Base-by-base conservation (phyloP, 78 protist species). In the Anaeramoeba flamelloides region DNA sequence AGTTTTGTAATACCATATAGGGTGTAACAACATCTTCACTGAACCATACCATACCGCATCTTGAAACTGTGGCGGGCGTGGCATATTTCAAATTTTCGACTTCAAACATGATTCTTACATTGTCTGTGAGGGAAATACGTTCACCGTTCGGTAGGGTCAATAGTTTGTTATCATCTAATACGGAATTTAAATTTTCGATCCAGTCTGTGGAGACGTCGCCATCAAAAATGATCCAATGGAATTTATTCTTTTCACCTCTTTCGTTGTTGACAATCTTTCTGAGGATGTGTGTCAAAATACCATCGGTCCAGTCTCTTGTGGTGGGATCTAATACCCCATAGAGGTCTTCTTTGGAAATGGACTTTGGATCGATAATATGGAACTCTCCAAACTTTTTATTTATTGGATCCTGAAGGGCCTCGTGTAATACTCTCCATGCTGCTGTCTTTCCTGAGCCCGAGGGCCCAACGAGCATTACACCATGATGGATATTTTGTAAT, bases 271-370 rank as follows among this genome's bases (percentile, higher is more conserved):
- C 85, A 39, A 65, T 81, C 79, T 74, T 36, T 22, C 89, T 74
- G 0, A 90, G 79, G 26, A 79, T 30, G 12, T 79, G 78, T 1
- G 94, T 91, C 12, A 91, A 86, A 34, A 91, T 87, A 8, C 94
- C 94, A 74, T 91, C 94, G 40, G 65, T 41, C 94, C 94, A 91
- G 74, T 91, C 92, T 37, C 94, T 90, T 76, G 94, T 91, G 87
- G 89, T 92, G 40, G 37, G 0, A 80, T 91, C 92, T 86, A 91
- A 83, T 38, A 78, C 41, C 17, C 94, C 94, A n/a, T 90, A 87
- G 65, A 91, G 89, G 77, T 89, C 90, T 39, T 40, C 39, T 8
- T 90, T 77, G 33, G 85, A 87, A 85, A 91, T 85, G 38, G 92
- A 91, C 91, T 92, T 92, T 32, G 95, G 95, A 83, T 92, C 90